These are phyloP conservation scores for Murraya koenigii DNA, from an alignment of 345 rosid genomes.

Conservation along the genomic window DNA sequence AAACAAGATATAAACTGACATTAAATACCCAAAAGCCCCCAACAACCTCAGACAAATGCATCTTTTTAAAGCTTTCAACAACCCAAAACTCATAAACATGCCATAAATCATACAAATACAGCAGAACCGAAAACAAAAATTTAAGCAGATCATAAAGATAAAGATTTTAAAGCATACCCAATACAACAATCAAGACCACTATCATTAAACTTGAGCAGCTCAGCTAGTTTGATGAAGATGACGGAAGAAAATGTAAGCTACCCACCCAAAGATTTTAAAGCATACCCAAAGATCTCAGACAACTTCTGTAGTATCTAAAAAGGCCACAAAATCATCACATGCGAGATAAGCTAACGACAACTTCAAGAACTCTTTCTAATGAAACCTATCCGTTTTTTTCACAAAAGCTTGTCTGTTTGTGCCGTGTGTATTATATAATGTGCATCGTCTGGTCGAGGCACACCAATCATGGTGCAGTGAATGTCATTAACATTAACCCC, in stretches of 20 bases:
- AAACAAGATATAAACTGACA: background rate
- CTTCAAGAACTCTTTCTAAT: slow-evolving; percentile 8
- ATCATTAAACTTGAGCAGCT: background rate
- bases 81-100: background rate
- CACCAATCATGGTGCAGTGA: slow-evolving; percentile 8
- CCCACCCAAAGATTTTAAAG: background rate
- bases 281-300: slow-evolving; percentile 12
- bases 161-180: slow-evolving; percentile 15
- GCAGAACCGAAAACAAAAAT: background rate
- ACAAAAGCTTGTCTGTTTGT: background rate
- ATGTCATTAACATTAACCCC: background rate
- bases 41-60: background rate
- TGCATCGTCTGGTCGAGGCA: slow-evolving; percentile 14
- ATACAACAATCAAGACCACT: background rate
- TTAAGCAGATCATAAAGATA: slow-evolving; percentile 12
- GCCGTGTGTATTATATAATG: background rate
- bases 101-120: background rate
- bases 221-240: slow-evolving; percentile 15
- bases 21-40: background rate
- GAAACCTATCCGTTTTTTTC: slow-evolving; percentile 4
- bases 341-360: background rate
- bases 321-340: background rate
- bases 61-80: background rate
- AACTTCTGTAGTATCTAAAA: background rate
- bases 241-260: background rate